Conservation (phyloP, 2,329 filamentous ascomycete genomes). For the Pseudopyricularia javanii region DNA sequence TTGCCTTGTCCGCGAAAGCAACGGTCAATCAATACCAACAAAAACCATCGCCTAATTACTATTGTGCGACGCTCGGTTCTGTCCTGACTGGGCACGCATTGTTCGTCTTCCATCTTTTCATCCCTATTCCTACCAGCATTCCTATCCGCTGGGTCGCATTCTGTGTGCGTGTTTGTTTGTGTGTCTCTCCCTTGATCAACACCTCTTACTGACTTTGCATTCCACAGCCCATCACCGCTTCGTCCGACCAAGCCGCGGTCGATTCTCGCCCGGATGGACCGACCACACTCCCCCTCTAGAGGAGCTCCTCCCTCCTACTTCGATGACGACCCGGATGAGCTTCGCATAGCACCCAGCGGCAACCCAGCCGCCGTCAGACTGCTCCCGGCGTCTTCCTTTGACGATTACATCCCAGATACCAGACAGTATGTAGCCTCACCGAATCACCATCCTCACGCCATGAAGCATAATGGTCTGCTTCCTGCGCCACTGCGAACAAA, state of each 20-base stretch:
- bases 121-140: neutral
- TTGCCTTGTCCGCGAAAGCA: no score
- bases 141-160: neutral
- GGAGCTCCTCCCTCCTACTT: slow-evolving; percentile 41
- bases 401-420: slow-evolving; percentile 34
- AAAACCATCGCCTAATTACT: no score
- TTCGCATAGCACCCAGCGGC: slow-evolving; percentile 26
- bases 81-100: no score
- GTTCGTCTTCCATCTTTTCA: no score
- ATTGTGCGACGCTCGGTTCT: no score
- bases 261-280: slow-evolving; percentile 27
- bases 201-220: neutral
- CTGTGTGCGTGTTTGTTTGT: neutral
- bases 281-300: slow-evolving; percentile 34
- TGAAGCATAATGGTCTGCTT: slow-evolving; percentile 1
- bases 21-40: no score
- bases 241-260: neutral
- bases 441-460: slow-evolving; percentile 6
- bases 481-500: slow-evolving; percentile 7
- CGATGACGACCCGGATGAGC: slow-evolving; percentile 39
- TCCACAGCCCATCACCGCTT: neutral
- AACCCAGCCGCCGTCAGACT: slow-evolving; percentile 45
- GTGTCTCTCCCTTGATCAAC: neutral
- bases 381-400: slow-evolving; percentile 41
- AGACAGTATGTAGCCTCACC: slow-evolving; percentile 39